Evolutionary conservation across 495 filamentous ascomycete genomes (phyloP).

Genomic region (Talaromyces stipitatus): DNA sequence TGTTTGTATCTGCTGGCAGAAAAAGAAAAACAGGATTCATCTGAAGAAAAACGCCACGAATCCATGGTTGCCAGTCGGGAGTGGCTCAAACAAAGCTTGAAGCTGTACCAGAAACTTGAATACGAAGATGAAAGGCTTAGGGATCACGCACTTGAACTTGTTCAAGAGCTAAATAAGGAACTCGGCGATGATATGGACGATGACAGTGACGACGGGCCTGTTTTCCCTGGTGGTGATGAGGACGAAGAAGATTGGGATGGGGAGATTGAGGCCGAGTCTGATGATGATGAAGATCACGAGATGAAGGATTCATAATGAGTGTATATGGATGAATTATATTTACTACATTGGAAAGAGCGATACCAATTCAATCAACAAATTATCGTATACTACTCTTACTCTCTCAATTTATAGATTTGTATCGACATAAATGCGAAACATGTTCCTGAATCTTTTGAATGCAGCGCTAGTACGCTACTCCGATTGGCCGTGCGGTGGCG

Average conservation of each 20-base stretch:
- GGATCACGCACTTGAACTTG: conserved; percentile 48
- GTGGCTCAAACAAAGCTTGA: conserved; percentile 45
- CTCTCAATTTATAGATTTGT: neutral
- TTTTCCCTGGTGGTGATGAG: conserved; percentile 26
- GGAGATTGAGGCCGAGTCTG: conserved; percentile 34
- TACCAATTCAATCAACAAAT: neutral
- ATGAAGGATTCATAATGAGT: conserved; percentile 38
- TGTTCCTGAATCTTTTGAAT: conserved; percentile 6
- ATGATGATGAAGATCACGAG: conserved; percentile 41
- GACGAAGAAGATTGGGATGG: conserved; percentile 26
- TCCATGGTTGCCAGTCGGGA: conserved; percentile 40
- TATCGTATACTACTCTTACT: neutral
- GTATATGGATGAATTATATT: neutral
- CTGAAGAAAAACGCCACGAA: conserved; percentile 27
- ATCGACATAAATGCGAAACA: neutral
- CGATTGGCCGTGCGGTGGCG: conserved; percentile 18
- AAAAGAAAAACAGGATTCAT: conserved; percentile 32
- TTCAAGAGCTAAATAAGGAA: conserved; percentile 48
- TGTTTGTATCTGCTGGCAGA: conserved; percentile 71
- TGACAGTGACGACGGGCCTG: conserved; percentile 30
- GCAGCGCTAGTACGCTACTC: conserved; percentile 4
- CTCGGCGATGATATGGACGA: conserved; percentile 49
- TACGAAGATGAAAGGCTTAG: conserved; percentile 48
- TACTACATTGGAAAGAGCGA: too few species aligned
- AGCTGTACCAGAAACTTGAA: conserved; percentile 34